Evolutionary conservation across 495 filamentous ascomycete genomes (phyloP), one percentile per base, ranked within the genome.

Genomic region (Alectoria sarmentosa): DNA sequence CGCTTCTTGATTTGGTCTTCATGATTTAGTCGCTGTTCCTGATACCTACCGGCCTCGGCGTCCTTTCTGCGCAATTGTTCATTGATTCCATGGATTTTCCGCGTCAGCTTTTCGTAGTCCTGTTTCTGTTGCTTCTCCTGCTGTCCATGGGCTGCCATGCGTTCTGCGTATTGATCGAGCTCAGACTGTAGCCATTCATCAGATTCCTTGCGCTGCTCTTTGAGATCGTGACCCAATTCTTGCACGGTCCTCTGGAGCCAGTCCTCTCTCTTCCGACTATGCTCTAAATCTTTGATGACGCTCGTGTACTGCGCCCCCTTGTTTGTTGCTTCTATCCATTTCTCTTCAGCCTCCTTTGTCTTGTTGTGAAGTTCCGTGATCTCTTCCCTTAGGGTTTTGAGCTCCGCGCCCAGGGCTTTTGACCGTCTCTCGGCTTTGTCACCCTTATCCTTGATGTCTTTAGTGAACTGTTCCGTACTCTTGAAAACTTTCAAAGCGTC

Each of bases 11-110:
- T 70, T 59, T 96, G 88, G 15, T 85, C 84, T 71, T 96, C 91
- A 69, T 93, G 91, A 66, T 88, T 88, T 69, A 87, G 86, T 73
- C 92, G 90, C 72, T 96, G 86, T 11, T 92, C 91, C 73, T 94
- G 85, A 70, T 86, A 85, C 70, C 87, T 90, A 37, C 94, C 94
- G 69, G 86, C 81, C 72, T 97, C 94, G 19, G 86, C 84, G 55
- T 91, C 85, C 74, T 96, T 97, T 46, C 77, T 74, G 5, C 85
- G 85, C 34, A 92, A 76, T 13, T 78, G 71, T 30, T 78, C 74
- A 11, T 88, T 85, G 44, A 76, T 73, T 2, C 75, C 70, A 55
- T 88, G 83, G 7, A 93, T 83, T 30, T 83, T 82, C 21, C 79
- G 74, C 59, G 84, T 83, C 21, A 95, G 79, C 36, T 87, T 82